These are phyloP conservation scores for Solanum hybrid DNA, from an alignment of 305 asterid genomes.

Conservation along the genomic window DNA sequence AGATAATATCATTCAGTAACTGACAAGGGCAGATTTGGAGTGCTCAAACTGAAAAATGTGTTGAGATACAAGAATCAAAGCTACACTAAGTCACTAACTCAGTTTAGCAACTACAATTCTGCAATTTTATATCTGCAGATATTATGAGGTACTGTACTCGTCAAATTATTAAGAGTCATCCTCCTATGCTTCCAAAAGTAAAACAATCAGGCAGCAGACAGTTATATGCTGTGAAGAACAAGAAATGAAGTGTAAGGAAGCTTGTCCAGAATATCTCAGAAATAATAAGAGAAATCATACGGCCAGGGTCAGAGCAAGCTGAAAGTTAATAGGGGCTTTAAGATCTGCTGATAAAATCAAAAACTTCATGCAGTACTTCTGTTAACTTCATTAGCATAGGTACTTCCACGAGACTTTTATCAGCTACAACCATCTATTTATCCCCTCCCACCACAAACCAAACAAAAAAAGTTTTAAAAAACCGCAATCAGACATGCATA, in stretches of 20 bases:
- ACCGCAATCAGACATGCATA: not conserved
- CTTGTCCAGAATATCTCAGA: not conserved
- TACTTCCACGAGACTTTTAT: not conserved
- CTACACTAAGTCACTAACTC: not conserved
- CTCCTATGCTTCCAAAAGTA: not conserved
- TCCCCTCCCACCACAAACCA: not conserved
- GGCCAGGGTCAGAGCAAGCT: not conserved
- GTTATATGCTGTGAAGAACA: not conserved
- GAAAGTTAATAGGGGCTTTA: not conserved
- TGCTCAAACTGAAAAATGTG: not conserved
- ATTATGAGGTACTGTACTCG: not conserved
- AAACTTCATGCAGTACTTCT: not conserved
- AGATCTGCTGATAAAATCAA: not conserved
- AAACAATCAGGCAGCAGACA: slow-evolving; percentile 1
- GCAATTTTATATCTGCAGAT: not conserved
- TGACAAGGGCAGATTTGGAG: not conserved
- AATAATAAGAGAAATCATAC: not conserved
- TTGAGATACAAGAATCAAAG: not conserved
- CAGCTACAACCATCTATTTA: not conserved
- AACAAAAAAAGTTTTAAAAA: not conserved
- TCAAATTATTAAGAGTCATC: not conserved
- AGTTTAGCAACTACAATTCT: not conserved
- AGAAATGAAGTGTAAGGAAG: not conserved
- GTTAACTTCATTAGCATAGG: not conserved
- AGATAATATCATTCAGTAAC: not conserved